Base-by-base conservation (phyloP, 345 rosid genomes). In the Ricinus communis region DNA sequence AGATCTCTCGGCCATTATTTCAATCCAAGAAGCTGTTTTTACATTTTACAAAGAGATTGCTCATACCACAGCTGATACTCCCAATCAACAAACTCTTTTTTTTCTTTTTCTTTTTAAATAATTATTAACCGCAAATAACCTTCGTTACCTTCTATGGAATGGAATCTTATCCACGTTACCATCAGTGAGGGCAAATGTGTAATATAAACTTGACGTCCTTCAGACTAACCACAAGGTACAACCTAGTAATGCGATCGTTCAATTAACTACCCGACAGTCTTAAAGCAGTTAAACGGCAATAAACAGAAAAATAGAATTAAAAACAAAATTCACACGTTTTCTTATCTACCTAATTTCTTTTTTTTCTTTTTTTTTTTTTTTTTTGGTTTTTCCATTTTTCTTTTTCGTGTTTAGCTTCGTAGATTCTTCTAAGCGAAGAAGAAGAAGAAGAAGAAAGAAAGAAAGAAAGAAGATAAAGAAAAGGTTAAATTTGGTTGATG, bases 271-370 rank as follows among this genome's bases (percentile, higher is more conserved):
- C 13, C n/a, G 45, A 70, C 68, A 62, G 52, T 68, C 65, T 66
- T 55, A 30, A 70, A 28, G 77, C 68, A 52, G 68, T 62, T 63
- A 62, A 79, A 70, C 76, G 66, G 73, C 46, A 71, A 68, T 15
- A 55, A 43, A 38, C 60, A 56, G 73, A n/a, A n/a, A n/a, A n/a
- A n/a, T n/a, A n/a, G n/a, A n/a, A n/a, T n/a, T n/a, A n/a, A n/a
- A n/a, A n/a, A n/a, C 73, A 46, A 58, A 31, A 8, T 47, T 47
- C 63, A 38, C 63, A 24, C 50, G 28, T 54, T 61, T 24, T 66
- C 8, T 54, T 66, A 18, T 21, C 41, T 24, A 67, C 72, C 69
- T 41, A 59, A 49, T 52, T 51, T 45, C 45, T 27, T 5, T 28
- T 38, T 6, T 27, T 0, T 24, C 2, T 19, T 15, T 15, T 63